phyloP scores from a whole-genome alignment of 305 asterid genomes.

The Fraxinus angustifolia region DNA sequence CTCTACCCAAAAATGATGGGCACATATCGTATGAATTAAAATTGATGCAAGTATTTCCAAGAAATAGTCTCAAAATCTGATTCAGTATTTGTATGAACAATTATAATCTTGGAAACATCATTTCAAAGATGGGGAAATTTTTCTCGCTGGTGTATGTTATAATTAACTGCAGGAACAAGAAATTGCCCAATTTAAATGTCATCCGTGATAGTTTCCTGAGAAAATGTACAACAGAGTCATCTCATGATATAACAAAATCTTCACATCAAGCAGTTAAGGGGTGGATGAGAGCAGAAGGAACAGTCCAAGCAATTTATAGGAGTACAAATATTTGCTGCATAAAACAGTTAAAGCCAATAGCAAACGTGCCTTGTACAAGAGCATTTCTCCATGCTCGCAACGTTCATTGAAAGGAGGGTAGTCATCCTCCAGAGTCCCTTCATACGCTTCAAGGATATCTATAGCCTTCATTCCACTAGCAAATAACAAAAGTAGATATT shows the following conservation, averaged over 20 bases:
- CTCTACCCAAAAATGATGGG: background rate
- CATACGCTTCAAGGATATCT: constrained; percentile 96
- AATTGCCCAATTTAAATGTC: background rate
- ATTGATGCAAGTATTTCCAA: background rate
- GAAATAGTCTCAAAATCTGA: background rate
- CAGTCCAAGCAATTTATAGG: constrained; percentile 16
- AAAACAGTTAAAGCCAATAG: constrained; percentile 4
- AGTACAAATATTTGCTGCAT: constrained; percentile 10
- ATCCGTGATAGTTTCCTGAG: background rate
- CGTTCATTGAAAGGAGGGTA: constrained; percentile 95
- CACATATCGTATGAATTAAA: background rate
- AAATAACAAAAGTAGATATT: constrained; percentile 25
- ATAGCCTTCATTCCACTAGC: constrained; percentile 84
- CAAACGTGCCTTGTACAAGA: constrained; percentile 75
- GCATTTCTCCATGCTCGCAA: constrained; percentile 95
- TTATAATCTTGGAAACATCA: background rate
- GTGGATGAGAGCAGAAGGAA: constrained; percentile 6
- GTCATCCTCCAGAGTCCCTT: constrained; percentile 97
- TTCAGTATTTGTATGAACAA: background rate
- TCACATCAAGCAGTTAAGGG: constrained; percentile 24
- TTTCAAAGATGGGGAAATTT: background rate
- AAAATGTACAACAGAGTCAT: background rate
- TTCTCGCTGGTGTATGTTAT: background rate
- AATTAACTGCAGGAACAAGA: background rate
- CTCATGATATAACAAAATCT: background rate